Evolutionary conservation across 148 eudicot species (phyloP).

Genomic region (Chenopodium quinoa): DNA sequence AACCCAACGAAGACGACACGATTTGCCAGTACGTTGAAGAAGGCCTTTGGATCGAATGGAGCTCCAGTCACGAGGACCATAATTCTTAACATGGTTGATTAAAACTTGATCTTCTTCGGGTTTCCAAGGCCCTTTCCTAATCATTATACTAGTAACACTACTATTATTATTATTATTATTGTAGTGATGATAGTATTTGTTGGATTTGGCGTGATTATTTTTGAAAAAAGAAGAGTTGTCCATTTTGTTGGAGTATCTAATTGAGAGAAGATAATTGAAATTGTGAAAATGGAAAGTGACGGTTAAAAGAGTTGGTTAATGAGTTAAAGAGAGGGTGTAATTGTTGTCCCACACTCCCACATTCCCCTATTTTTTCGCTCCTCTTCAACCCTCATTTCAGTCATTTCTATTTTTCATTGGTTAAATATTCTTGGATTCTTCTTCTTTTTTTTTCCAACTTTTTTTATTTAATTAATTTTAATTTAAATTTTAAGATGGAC

Average conservation of each 20-base stretch:
- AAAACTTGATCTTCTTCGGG: slow-evolving; percentile 78
- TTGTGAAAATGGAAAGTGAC: neutral
- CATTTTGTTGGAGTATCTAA: slow-evolving; percentile 13
- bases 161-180: neutral
- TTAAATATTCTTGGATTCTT: neutral
- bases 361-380: neutral
- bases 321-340: neutral
- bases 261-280: neutral
- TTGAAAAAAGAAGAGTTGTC: slow-evolving; percentile 1
- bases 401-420: too few species aligned
- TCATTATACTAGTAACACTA: neutral
- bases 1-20: slow-evolving; percentile 96
- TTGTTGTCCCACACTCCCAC: neutral
- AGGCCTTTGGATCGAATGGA: slow-evolving; percentile 99
- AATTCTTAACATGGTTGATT: slow-evolving; percentile 52
- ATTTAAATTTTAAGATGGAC: too few species aligned
- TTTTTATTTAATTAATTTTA: neutral
- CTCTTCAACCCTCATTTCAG: too few species aligned
- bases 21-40: slow-evolving; percentile 78
- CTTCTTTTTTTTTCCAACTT: neutral
- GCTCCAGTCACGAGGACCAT: slow-evolving; percentile 95
- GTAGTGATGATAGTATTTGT: neutral
- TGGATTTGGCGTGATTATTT: neutral
- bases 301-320: neutral
- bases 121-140: slow-evolving; percentile 86